Conservation (phyloP, 1,284 basidiomycete species). For the Porogramme epimiltina region DNA sequence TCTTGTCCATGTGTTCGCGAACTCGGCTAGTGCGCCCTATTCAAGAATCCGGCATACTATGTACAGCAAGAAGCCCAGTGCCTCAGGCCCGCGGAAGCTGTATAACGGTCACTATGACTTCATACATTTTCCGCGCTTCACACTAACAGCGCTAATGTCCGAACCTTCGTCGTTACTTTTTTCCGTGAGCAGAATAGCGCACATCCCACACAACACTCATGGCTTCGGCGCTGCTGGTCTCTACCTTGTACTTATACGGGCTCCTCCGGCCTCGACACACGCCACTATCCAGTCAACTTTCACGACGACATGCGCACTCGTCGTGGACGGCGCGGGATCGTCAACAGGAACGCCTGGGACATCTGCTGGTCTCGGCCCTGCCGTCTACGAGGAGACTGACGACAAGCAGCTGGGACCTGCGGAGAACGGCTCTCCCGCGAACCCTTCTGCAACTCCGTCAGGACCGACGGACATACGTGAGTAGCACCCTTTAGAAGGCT, state of each 20-base stretch:
- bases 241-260: conserved; percentile 10
- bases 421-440: conserved; percentile 14
- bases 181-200: conserved; percentile 6
- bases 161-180: conserved; percentile 9
- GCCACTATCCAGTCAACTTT: conserved; percentile 5
- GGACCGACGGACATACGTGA: conserved; percentile 1
- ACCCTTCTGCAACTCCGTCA: conserved; percentile 16
- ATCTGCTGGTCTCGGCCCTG: conserved; percentile 10
- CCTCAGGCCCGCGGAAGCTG: conserved; percentile 6
- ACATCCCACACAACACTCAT: conserved; percentile 3
- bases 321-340: conserved; percentile 13
- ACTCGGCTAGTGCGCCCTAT: conserved; percentile 1
- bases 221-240: conserved; percentile 14
- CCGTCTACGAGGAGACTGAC: conserved; percentile 16
- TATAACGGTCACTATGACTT: conserved; percentile 10
- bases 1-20: conserved; percentile 1
- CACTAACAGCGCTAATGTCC: conserved; percentile 18
- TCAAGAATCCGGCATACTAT: conserved; percentile 10
- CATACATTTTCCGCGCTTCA: conserved; percentile 11
- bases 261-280: conserved; percentile 1
- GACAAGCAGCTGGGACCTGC: conserved; percentile 12
- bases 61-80: conserved; percentile 11
- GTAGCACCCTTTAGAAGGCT: conserved; percentile 1
- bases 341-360: conserved; percentile 5
- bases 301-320: conserved; percentile 13